Percentiles rank a stretch among this genome's conserved stretches.
Conservation (phyloP, 306 rosid genomes). For the Cucurbita maxima region DNA sequence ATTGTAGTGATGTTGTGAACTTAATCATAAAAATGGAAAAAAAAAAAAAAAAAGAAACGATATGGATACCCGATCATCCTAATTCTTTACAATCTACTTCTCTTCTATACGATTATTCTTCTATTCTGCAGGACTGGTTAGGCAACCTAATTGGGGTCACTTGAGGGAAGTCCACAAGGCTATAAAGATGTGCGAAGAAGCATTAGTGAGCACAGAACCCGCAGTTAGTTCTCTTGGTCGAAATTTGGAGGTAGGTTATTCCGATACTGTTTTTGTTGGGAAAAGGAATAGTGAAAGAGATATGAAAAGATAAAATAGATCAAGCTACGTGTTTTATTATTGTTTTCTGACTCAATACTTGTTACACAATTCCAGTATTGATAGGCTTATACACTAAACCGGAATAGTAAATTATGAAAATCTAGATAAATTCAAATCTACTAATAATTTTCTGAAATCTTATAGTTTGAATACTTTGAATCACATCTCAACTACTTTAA, state of each 20-base stretch:
- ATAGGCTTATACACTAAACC: too few relatives aligned
- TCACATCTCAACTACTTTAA: too few relatives aligned
- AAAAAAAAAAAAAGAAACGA: not conserved
- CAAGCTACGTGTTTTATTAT: too few relatives aligned
- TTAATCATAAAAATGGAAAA: not conserved
- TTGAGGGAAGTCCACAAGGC: conserved; percentile 76
- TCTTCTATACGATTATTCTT: not conserved
- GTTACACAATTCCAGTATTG: too few relatives aligned
- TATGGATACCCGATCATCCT: not conserved
- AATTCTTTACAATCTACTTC: not conserved
- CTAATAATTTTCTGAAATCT: too few relatives aligned
- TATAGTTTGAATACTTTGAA: too few relatives aligned
- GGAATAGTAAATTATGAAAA: too few relatives aligned
- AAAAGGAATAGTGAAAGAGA: too few relatives aligned
- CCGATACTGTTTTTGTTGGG: not conserved
- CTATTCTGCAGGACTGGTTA: conserved; percentile 48
- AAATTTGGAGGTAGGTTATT: conserved; percentile 56
- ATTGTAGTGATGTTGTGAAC: not conserved
- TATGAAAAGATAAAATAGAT: too few relatives aligned
- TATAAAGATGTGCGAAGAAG: conserved; percentile 71
- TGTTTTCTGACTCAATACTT: too few relatives aligned
- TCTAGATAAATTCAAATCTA: too few relatives aligned
- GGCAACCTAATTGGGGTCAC: conserved; percentile 98
- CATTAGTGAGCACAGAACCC: conserved; percentile 71
- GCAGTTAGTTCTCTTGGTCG: conserved; percentile 44